Conservation (phyloP, 73 alveolate species). For the Paraurostyla sp. region DNA sequence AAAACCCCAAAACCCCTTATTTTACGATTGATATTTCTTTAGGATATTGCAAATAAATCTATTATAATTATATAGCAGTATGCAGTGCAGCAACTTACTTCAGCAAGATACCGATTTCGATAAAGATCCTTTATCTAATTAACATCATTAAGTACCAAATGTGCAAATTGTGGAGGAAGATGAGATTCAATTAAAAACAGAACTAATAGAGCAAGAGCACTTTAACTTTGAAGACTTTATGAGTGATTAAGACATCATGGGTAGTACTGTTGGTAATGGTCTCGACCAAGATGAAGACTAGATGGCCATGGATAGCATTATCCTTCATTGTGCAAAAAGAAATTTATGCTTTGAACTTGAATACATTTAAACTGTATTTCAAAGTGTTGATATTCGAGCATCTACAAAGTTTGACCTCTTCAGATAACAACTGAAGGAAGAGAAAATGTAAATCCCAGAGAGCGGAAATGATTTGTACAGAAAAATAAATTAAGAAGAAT, state of each 20-base stretch:
- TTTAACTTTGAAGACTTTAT: not conserved
- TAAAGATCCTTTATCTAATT: too few relatives aligned
- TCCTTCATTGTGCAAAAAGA: slow-evolving; percentile 34
- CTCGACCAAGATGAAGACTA: slow-evolving; percentile 17
- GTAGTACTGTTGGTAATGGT: too few relatives aligned
- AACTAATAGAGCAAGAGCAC: not conserved
- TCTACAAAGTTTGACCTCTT: slow-evolving; percentile 13
- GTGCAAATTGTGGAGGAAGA: not conserved
- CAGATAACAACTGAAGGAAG: slow-evolving; percentile 10
- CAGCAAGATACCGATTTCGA: too few relatives aligned
- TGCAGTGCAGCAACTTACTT: too few relatives aligned
- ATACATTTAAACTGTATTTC: slow-evolving; percentile 35
- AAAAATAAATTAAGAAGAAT: not conserved
- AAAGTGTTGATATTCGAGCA: not conserved
- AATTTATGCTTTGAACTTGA: slow-evolving; percentile 57
- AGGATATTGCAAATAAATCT: too few relatives aligned
- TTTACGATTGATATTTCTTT: too few relatives aligned
- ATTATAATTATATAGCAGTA: too few relatives aligned
- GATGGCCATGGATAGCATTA: not conserved
- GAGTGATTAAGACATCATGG: too few relatives aligned
- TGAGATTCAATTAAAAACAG: not conserved
- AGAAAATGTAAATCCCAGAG: not conserved
- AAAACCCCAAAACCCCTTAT: too few relatives aligned
- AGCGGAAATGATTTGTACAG: not conserved
- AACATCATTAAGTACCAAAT: slow-evolving; percentile 6